Base-by-base conservation (phyloP, 1,284 basidiomycete species). In the Apiotrichum brassicae region DNA sequence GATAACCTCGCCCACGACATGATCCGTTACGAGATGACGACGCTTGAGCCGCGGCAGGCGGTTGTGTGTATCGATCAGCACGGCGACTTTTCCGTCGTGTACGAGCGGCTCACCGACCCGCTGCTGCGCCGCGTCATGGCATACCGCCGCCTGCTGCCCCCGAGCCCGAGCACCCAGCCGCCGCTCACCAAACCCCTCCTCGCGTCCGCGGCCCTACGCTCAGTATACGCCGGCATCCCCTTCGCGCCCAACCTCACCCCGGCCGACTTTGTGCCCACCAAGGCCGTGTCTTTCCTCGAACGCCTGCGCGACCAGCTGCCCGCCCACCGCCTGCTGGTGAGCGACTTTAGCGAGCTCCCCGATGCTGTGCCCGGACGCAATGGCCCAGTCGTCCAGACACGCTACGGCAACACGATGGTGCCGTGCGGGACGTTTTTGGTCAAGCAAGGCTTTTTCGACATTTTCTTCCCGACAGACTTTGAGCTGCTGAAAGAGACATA, bases 1-100 rank as follows among this genome's bases (percentile, higher is more conserved):
- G 95, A 99, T 73, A 99, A 99, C 71, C 90, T 99, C 57, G 84
- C 93, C 3, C 95, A 98, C 69, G 95, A 99, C 66, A 81, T 97
- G 61, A 80, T 99, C 38, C 85, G 94, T 26, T 97, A 95, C 65
- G 84, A 91, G 61, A 76, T 87, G 32, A 75, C 78, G 51, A 89
- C 82, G 3, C 77, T 87, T 48, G 76, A 83, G 60, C 90, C 94
- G 0, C 82, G 87, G 49, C 92, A 98, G 72, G 87, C 84, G 13
- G 64, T 90, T 19, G 84, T 98, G 13, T 81, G 84, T 11, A 80
- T 97, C 54, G 86, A 94, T 72, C 76, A 78, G 6, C 75, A 81
- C 2, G 91, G 92, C 48, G 91, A 97, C 63, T 95, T 93, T 65
- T 77, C 83, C 54, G 84, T 86, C 49, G 76, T 91, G 43, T 98